Percentiles rank a stretch among this genome's conserved stretches.
These are phyloP conservation scores for Cyberlindnera euphorbiae DNA, from an alignment of 805 yeast species.

Conservation along the genomic window DNA sequence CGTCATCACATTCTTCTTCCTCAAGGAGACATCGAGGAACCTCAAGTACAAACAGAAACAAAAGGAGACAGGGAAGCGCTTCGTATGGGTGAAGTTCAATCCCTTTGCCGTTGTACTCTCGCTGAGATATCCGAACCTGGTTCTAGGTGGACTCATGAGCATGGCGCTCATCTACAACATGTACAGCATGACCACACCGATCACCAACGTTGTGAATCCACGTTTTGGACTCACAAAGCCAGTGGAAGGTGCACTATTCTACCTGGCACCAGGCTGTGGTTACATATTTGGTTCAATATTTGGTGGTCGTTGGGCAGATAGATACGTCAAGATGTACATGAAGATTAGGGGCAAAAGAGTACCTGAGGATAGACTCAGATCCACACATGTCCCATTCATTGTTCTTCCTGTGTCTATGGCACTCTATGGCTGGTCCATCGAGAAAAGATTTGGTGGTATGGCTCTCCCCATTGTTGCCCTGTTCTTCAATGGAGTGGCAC, in stretches of 20 bases:
- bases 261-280: constrained; percentile 52
- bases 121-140: constrained; percentile 37
- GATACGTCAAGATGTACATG: constrained; percentile 38
- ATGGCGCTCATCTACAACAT: constrained; percentile 40
- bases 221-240: constrained; percentile 45
- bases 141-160: constrained; percentile 42
- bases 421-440: constrained; percentile 29
- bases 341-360: constrained; percentile 34
- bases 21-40: constrained; percentile 40
- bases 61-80: constrained; percentile 26
- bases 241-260: constrained; percentile 45
- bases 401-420: constrained; percentile 40
- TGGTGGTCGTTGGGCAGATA: constrained; percentile 51
- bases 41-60: constrained; percentile 11
- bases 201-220: constrained; percentile 50
- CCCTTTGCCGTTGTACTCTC: constrained; percentile 41
- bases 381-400: constrained; percentile 33
- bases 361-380: constrained; percentile 47
- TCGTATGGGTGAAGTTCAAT: constrained; percentile 46
- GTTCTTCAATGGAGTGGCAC: constrained; percentile 44
- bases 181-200: constrained; percentile 49
- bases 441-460: constrained; percentile 47
- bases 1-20: constrained; percentile 31
- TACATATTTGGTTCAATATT: constrained; percentile 42
- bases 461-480: constrained; percentile 46